Percentiles rank a stretch among this genome's conserved stretches.
Conservation (phyloP, 2,329 filamentous ascomycete species). For the Coniochaeta ligniaria region DNA sequence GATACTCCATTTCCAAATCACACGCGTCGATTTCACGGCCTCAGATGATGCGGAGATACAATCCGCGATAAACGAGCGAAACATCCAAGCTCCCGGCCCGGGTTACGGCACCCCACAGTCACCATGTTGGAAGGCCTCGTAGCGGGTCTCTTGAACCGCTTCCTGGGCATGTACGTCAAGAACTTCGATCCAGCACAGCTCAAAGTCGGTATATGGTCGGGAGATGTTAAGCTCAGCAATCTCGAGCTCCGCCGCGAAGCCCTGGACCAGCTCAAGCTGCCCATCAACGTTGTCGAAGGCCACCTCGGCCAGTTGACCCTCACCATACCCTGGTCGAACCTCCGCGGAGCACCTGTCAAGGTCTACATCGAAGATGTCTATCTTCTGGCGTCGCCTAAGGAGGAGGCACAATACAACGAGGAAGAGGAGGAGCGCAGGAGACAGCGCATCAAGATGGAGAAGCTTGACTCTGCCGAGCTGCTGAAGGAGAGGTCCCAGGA, state of each 20-base stretch:
- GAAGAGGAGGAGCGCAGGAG: conserved; percentile 83
- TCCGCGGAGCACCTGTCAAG: conserved; percentile 88
- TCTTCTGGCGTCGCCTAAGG: conserved; percentile 87
- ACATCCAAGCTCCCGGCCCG: conserved; percentile 48
- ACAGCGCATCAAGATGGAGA: conserved; percentile 97
- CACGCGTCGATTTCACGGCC: not conserved
- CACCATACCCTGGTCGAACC: conserved; percentile 94
- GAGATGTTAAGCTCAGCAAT: conserved; percentile 90
- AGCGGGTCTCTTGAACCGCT: conserved; percentile 94
- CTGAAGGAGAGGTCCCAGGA: conserved; percentile 89
- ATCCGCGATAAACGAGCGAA: conserved; percentile 15
- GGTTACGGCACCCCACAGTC: conserved; percentile 57
- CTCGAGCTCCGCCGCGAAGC: conserved; percentile 91
- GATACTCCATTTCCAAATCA: not conserved
- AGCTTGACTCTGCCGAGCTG: conserved; percentile 91
- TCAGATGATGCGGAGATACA: conserved; percentile 22
- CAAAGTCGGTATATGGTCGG: conserved; percentile 98
- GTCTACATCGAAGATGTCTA: conserved; percentile 97
- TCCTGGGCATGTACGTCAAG: conserved; percentile 99
- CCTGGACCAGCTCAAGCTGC: conserved; percentile 91
- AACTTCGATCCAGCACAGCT: conserved; percentile 98
- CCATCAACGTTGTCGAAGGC: conserved; percentile 92
- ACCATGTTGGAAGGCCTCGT: conserved; percentile 96
- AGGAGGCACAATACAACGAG: conserved; percentile 87
- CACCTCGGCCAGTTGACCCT: conserved; percentile 89